phyloP scores from a whole-genome alignment of 805 yeast genomes.

The Kazachstania kunashirensis region DNA sequence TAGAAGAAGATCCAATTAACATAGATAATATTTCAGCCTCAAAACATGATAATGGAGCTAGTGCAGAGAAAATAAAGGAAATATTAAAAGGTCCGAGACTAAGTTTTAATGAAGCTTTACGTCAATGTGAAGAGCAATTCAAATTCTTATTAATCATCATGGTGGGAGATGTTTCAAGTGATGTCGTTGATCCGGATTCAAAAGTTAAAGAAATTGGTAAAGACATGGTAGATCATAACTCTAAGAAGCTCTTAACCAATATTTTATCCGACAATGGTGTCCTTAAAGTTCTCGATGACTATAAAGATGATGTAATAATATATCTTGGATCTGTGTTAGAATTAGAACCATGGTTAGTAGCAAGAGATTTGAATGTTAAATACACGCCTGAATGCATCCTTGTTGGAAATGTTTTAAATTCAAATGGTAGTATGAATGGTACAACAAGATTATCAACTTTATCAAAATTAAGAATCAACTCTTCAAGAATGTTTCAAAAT shows the following conservation, averaged over 20 bases:
- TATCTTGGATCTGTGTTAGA: slow-evolving; percentile 58
- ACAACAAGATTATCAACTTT: slow-evolving; percentile 30
- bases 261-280: slow-evolving; percentile 40
- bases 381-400: slow-evolving; percentile 47
- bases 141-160: slow-evolving; percentile 48
- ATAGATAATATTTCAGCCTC: slow-evolving; percentile 5
- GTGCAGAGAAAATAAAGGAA: no score
- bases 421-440: slow-evolving; percentile 27
- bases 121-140: slow-evolving; percentile 31
- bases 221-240: slow-evolving; percentile 17
- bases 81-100: slow-evolving; percentile 7
- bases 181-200: background rate
- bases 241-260: slow-evolving; percentile 35
- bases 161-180: slow-evolving; percentile 31
- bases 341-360: slow-evolving; percentile 59
- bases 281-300: slow-evolving; percentile 27
- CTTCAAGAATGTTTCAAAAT: slow-evolving; percentile 28
- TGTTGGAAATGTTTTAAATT: slow-evolving; percentile 48
- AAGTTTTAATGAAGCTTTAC: slow-evolving; percentile 37
- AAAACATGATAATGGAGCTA: background rate
- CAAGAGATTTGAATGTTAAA: slow-evolving; percentile 42
- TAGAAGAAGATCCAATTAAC: slow-evolving; percentile 8
- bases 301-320: slow-evolving; percentile 38
- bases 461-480: slow-evolving; percentile 23
- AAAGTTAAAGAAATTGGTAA: slow-evolving; percentile 1